phyloP scores from a whole-genome alignment of 2,329 filamentous ascomycete species.

The Pseudogymnoascus sp. region DNA sequence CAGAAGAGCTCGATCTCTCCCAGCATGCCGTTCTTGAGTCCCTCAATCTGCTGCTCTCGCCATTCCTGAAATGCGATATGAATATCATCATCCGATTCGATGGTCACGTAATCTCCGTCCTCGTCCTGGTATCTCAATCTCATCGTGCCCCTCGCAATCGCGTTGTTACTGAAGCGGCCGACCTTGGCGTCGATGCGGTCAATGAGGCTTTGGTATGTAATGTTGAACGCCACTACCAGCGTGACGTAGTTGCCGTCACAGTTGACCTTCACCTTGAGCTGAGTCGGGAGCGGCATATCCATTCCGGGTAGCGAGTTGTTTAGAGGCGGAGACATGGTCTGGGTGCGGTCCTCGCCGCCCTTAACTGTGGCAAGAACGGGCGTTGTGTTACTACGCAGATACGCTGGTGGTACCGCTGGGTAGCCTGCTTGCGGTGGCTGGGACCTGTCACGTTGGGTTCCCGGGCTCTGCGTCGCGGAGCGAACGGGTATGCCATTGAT shows the following conservation, averaged over 20 bases:
- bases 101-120: conserved; percentile 87
- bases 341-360: conserved; percentile 30
- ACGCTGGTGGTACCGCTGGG: conserved; percentile 34
- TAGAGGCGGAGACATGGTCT: conserved; percentile 40
- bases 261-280: conserved; percentile 93
- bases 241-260: conserved; percentile 89
- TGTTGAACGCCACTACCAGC: conserved; percentile 92
- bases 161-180: conserved; percentile 73
- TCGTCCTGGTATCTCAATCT: conserved; percentile 86
- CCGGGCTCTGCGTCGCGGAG: conserved; percentile 62
- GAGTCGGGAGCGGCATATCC: conserved; percentile 52
- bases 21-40: conserved; percentile 57
- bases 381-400: conserved; percentile 22
- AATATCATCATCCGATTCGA: conserved; percentile 92
- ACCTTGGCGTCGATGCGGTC: conserved; percentile 96
- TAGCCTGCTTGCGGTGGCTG: conserved; percentile 44
- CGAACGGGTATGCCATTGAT: conserved; percentile 57
- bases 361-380: conserved; percentile 15
- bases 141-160: conserved; percentile 72
- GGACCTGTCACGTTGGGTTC: conserved; percentile 52
- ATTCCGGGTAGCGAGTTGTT: conserved; percentile 22
- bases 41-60: conserved; percentile 63
- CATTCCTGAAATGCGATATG: conserved; percentile 93
- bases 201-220: conserved; percentile 84
- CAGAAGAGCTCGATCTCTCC: conserved; percentile 89